phyloP scores from a whole-genome alignment of 345 rosid genomes.

The Barbarea vulgaris region DNA sequence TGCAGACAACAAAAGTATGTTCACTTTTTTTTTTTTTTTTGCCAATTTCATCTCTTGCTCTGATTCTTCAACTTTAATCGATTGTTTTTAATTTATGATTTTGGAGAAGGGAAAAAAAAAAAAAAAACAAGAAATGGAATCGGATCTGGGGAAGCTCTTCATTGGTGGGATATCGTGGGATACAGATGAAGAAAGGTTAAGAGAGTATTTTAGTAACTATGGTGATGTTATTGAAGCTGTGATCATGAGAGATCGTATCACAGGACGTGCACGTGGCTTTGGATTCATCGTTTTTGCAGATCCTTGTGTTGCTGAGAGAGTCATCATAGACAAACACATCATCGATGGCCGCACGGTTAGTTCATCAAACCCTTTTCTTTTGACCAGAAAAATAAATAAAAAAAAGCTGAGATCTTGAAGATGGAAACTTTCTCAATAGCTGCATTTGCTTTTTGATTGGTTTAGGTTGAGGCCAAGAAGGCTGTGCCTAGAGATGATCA shows the following conservation, averaged over 20 bases:
- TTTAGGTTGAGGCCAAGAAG: conserved; percentile 94
- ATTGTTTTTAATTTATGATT: not conserved
- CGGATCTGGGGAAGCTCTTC: conserved; percentile 94
- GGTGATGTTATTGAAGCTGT: conserved; percentile 93
- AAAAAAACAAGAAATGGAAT: conserved; percentile 75
- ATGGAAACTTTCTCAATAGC: conserved; percentile 7
- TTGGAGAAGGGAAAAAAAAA: conserved; percentile 39
- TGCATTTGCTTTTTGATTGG: conserved; percentile 10
- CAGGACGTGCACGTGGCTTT: conserved; percentile 98
- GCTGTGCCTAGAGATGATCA: conserved; percentile 91
- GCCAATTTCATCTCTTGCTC: not conserved
- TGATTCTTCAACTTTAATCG: not conserved
- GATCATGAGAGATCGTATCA: conserved; percentile 96
- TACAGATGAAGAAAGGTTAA: conserved; percentile 86
- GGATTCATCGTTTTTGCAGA: conserved; percentile 90
- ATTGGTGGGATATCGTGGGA: conserved; percentile 99
- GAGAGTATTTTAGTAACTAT: conserved; percentile 78
- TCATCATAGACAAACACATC: conserved; percentile 85
- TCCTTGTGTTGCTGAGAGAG: conserved; percentile 86
- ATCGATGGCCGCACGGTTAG: conserved; percentile 93
- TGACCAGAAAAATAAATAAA: not conserved
- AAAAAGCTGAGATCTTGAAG: conserved; percentile 12
- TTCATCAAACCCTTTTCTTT: not conserved
- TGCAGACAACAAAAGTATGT: conserved; percentile 31
- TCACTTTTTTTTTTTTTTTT: too few species aligned